Base-by-base conservation (phyloP, 1,284 basidiomycete species). In the Cutaneotrichosporon dermatis region DNA sequence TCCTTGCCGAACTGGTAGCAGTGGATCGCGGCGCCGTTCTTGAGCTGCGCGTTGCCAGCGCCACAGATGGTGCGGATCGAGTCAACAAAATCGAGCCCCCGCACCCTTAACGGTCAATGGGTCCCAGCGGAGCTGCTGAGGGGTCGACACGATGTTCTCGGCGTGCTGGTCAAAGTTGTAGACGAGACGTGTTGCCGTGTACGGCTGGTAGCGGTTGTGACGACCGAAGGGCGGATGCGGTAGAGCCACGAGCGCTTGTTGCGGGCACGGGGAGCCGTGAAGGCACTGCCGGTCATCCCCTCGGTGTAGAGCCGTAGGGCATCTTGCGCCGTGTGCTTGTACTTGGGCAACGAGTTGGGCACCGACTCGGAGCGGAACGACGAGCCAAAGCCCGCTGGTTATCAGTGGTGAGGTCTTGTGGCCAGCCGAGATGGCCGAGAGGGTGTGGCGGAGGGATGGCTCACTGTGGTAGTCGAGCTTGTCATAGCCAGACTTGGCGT, bases 121-220 rank as follows among this genome's bases (percentile, higher is more conserved):
- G 63, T 82, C 80, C 86, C 87, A 88, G 82, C 78, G 77, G 86
- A 88, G 70, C 81, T 83, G 37, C 84, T 82, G 75, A 83, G 84
- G 40, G 84, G 74, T 84, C 83, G 51, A 4, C 34, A 34, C 45
- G 35, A 36, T 57, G 39, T 56, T 45, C 25, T 44, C 49, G 54
- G 61, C 13, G 25, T 25, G 25, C 25, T 25, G 54, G 41, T 36
- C 48, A 36, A 54, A 53, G 63, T 57, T 37, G 16, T 55, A 60
- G 11, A 57, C 37, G 37, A 65, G 13, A 13, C 15, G 41, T 35
- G 41, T 57, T 54, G 40, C 55, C 55, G 39, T 44, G 56, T 59
- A 58, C 43, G 57, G 41, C 48, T 59, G 54, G 60, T 62, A 46
- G 46, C 57, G 37, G 55, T 53, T 41, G 71, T 88, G 86, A 85